Base-by-base conservation (phyloP, 2,329 filamentous ascomycete genomes). In the Pseudocercospora crystallina region DNA sequence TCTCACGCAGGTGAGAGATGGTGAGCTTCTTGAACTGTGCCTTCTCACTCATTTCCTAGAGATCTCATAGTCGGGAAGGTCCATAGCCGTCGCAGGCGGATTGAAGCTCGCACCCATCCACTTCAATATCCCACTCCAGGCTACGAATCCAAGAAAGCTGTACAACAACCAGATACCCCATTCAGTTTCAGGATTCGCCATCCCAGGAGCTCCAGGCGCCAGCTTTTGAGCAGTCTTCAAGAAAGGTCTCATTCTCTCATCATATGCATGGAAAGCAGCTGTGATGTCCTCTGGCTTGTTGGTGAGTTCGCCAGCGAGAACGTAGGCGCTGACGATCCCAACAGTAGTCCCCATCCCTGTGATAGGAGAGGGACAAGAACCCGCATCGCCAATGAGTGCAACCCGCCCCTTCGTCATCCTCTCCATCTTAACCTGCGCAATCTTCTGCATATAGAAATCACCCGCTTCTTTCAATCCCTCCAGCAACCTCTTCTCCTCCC, bases 391-490 rank as follows among this genome's bases (percentile, higher is more conserved):
- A 9, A 64, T 43, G 7, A 67, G 50, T 1, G 59, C 62, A 0
- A 68, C 57, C 33, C 65, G 53, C 5, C 62, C 62, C 36, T 58
- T 60, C 12, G 40, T 54, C 57, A 59, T 62, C 1, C n/a, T 42
- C 0, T 65, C 51, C 26, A 60, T 51, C 30, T 62, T 62, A 14
- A 63, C 54, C 44, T 67, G 65, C 9, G 59, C 64, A 4, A 64
- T 51, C 40, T 57, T 52, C 15, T 56, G 49, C 37, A 58, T 57
- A 53, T 66, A 65, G 42, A 67, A 64, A 31, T 62, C 59, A 8
- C 61, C 53, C 5, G 61, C 46, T 53, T 76, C 48, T 65, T 83
- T 59, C 52, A 68, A 56, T 2, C 54, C 59, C 8, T 53, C 17
- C 5, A 66, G 14, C 8, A 65, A 35, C 14, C 62, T 46, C 9